Base-by-base conservation (phyloP, 345 rosid species). In the Eutrema yunnanense region DNA sequence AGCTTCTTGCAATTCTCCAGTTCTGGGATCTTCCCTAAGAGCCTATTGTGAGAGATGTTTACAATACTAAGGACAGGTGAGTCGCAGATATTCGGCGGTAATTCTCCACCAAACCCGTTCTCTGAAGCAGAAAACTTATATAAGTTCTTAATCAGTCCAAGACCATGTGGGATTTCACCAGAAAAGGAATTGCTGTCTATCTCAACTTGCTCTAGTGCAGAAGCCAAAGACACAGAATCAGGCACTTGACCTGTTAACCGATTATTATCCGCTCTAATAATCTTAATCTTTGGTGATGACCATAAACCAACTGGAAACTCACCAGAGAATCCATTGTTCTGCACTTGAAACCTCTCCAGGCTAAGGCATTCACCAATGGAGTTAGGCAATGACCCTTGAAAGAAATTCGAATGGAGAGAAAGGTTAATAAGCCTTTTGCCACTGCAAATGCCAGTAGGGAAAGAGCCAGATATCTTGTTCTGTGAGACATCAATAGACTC, bases 21-120 rank as follows among this genome's bases (percentile, higher is more conserved):
- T 81, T 89, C 94, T 0, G 98, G 98, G 67, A 93, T 89, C 56
- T 73, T 83, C 74, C 94, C 98, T 9, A 83, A 80, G 70, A 93
- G 81, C 54, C 65, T 81, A 59, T 93, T 93, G 48, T 85, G 91
- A 64, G 96, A 90, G 48, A 93, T 86, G 58, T 89, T 90, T 19
- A 87, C 78, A 77, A 93, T 93, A 67, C 98, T 93, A 88, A 93
- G 88, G 11, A 83, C 86, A 8, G 98, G 97, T 2, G 98, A 93
- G 74, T 93, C 98, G 54, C 90, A 93, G 66, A 90, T 87, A 70
- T 84, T 89, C 0, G 84, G 86, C 10, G 92, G 98, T 60, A 93
- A 71, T 44, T 80, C 83, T 42, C 98, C 98, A 62, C 69, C 62
- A 59, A 93, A 84, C 30, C 50, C 68, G 73, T 93, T 93, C 51